phyloP scores from a whole-genome alignment of 768 basidiomycete genomes.

The Tephrocybe rancida region DNA sequence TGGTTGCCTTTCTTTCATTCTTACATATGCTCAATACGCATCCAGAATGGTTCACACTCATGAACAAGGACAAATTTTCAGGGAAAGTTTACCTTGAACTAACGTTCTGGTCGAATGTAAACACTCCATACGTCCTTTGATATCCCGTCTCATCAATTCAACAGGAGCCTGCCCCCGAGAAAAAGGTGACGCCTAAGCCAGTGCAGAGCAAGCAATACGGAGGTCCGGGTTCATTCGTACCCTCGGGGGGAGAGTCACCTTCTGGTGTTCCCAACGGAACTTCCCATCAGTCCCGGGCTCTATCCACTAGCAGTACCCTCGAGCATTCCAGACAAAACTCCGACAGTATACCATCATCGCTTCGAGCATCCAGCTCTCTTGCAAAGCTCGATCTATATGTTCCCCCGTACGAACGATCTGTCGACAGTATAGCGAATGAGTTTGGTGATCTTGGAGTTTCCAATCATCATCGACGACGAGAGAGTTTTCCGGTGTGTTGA shows the following conservation, averaged over 20 bases:
- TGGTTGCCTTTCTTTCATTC: conserved; percentile 7
- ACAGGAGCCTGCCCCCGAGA: conserved; percentile 80
- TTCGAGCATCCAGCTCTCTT: conserved; percentile 63
- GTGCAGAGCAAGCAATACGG: conserved; percentile 66
- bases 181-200: conserved; percentile 55
- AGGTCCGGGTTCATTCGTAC: conserved; percentile 76
- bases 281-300: conserved; percentile 30
- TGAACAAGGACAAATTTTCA: conserved; percentile 89
- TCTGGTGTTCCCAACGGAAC: conserved; percentile 25
- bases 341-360: conserved; percentile 61
- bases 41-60: conserved; percentile 92
- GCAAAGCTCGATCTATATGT: conserved; percentile 70
- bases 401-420: conserved; percentile 67
- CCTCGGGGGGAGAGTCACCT: conserved; percentile 44
- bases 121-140: conserved; percentile 27
- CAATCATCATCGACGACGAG: conserved; percentile 48
- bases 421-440: conserved; percentile 62
- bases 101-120: conserved; percentile 94
- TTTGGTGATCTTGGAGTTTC: conserved; percentile 68
- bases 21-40: background rate
- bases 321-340: conserved; percentile 42
- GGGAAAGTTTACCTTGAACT: conserved; percentile 96
- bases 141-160: background rate
- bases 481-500: conserved; percentile 58
- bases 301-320: conserved; percentile 33